Evolutionary conservation across 371 early-diverging fungal genomes (phyloP).

Genomic region (Cokeromyces recurvatus): DNA sequence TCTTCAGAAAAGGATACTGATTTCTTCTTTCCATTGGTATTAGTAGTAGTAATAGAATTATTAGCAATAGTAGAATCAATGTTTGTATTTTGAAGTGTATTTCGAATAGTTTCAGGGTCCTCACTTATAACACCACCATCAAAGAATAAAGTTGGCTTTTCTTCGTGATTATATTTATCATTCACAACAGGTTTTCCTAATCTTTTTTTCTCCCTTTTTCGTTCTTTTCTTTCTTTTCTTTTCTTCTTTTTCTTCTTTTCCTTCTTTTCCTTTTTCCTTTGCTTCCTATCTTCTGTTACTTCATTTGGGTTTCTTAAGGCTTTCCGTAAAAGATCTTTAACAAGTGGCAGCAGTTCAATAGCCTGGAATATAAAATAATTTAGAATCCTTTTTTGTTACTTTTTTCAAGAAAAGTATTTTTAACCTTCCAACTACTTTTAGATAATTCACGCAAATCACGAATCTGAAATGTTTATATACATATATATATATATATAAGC

Average conservation of each 20-base stretch:
- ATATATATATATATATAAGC: no score
- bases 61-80: constrained; percentile 13
- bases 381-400: no score
- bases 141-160: constrained; percentile 6
- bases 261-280: constrained; percentile 22
- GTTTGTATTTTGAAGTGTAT: constrained; percentile 29
- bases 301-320: constrained; percentile 10
- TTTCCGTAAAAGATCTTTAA: constrained; percentile 24
- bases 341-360: constrained; percentile 26
- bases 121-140: no score
- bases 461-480: no score
- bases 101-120: constrained; percentile 30
- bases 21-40: constrained; percentile 18
- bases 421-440: constrained; percentile 60
- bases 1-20: constrained; percentile 26
- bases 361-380: no score
- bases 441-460: constrained; percentile 58
- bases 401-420: no score
- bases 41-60: no score
- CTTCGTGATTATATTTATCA: constrained; percentile 10
- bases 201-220: constrained; percentile 8
- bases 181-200: constrained; percentile 26
- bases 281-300: constrained; percentile 5
- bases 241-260: constrained; percentile 18
- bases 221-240: constrained; percentile 14